phyloP scores from a whole-genome alignment of 768 basidiomycete genomes.

The Rhizopogon vinicolor region DNA sequence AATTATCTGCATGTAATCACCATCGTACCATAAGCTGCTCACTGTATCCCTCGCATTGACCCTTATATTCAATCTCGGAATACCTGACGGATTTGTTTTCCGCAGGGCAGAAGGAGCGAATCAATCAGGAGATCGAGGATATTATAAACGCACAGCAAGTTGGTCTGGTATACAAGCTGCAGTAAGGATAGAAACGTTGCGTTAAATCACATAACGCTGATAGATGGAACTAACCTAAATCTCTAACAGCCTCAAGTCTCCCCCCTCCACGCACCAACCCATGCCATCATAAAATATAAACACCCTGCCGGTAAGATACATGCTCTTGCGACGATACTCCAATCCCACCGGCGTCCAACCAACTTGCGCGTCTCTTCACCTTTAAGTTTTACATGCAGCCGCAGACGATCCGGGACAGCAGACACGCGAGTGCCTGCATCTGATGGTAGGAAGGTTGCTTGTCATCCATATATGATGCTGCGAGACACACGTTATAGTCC shows the following conservation, averaged over 20 bases:
- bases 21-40: too few species aligned
- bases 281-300: conserved; percentile 78
- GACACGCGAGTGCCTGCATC: conserved; percentile 4
- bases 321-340: conserved; percentile 62
- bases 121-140: background rate
- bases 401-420: conserved; percentile 13
- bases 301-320: conserved; percentile 72
- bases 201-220: background rate
- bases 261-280: conserved; percentile 44
- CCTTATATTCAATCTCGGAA: too few species aligned
- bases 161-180: background rate
- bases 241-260: conserved; percentile 28
- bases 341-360: conserved; percentile 73
- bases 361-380: conserved; percentile 17
- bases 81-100: too few species aligned
- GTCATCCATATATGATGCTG: conserved; percentile 95
- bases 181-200: background rate
- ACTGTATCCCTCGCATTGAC: background rate
- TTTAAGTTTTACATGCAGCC: conserved; percentile 17
- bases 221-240: background rate
- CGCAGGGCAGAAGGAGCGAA: background rate
- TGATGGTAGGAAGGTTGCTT: conserved; percentile 58
- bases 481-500: conserved; percentile 83
- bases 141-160: background rate
- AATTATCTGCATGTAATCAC: too few species aligned